phyloP scores from a whole-genome alignment of 352 stramenopile species.

The Thraustochytrium striatum region DNA sequence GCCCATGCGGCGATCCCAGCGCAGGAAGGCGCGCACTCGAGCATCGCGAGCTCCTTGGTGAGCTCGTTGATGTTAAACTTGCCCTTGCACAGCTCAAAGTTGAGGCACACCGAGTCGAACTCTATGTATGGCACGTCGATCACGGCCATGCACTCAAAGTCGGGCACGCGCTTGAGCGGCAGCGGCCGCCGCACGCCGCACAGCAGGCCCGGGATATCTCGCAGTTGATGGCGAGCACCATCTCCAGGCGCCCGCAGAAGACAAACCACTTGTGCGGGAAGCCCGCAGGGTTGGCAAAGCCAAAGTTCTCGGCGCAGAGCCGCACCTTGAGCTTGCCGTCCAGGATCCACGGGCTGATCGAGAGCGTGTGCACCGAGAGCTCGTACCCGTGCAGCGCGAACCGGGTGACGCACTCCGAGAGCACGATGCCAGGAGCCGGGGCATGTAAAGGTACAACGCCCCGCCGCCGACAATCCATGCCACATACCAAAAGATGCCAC shows the following conservation, averaged over 20 bases:
- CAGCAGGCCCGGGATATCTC: neutral
- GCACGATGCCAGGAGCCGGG: neutral
- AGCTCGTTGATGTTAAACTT: conserved; percentile 45
- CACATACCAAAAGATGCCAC: neutral
- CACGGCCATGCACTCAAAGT: conserved; percentile 27
- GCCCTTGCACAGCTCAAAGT: conserved; percentile 44
- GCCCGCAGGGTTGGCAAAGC: conserved; percentile 25
- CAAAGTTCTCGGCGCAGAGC: neutral
- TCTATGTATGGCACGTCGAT: conserved; percentile 42
- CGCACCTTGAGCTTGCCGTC: neutral
- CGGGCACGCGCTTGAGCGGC: neutral
- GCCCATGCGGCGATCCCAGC: neutral
- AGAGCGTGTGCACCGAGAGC: neutral
- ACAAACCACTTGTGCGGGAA: conserved; percentile 46
- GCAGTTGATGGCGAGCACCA: neutral
- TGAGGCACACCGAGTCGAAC: conserved; percentile 26
- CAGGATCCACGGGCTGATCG: conserved; percentile 17
- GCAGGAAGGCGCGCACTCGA: conserved; percentile 14
- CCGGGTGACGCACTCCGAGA: conserved; percentile 1
- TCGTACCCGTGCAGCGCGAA: conserved; percentile 29
- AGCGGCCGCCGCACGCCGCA: neutral
- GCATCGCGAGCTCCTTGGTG: conserved; percentile 33
- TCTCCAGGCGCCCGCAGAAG: conserved; percentile 21
- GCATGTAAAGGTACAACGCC: neutral
- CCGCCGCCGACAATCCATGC: neutral